Conservation (phyloP, 345 rosid genomes). For the Toxicodendron radicans region DNA sequence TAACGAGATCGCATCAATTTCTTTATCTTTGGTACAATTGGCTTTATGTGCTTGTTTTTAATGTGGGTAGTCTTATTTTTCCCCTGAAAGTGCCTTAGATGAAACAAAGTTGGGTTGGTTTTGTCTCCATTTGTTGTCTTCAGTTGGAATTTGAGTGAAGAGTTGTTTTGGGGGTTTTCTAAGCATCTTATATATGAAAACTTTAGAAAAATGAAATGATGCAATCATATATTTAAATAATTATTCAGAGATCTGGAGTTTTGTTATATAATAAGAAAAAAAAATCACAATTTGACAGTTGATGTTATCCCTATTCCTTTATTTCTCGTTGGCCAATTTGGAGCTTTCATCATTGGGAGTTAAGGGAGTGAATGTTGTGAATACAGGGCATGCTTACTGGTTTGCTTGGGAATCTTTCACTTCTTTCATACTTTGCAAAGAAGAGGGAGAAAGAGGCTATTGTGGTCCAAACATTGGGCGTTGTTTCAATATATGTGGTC, state of each 20-base stretch:
- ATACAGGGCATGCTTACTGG: conserved; percentile 90
- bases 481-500: conserved; percentile 53
- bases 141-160: too few relatives aligned
- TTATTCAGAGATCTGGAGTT: not conserved
- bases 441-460: conserved; percentile 79
- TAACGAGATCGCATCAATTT: conserved; percentile 20
- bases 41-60: not conserved
- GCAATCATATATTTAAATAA: not conserved
- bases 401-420: conserved; percentile 79
- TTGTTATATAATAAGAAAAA: not conserved
- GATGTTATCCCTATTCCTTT: not conserved
- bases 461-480: conserved; percentile 84
- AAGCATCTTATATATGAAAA: too few relatives aligned
- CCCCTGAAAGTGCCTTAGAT: not conserved
- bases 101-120: too few relatives aligned
- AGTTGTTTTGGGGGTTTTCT: too few relatives aligned
- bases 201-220: not conserved
- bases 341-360: not conserved
- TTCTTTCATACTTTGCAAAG: conserved; percentile 80
- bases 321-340: not conserved
- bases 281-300: not conserved
- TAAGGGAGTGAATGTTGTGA: conserved; percentile 18
- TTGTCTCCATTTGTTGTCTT: too few relatives aligned
- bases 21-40: not conserved
- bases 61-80: not conserved